Conservation (phyloP, 768 basidiomycete genomes). For the Tricholoma saponaceum region DNA sequence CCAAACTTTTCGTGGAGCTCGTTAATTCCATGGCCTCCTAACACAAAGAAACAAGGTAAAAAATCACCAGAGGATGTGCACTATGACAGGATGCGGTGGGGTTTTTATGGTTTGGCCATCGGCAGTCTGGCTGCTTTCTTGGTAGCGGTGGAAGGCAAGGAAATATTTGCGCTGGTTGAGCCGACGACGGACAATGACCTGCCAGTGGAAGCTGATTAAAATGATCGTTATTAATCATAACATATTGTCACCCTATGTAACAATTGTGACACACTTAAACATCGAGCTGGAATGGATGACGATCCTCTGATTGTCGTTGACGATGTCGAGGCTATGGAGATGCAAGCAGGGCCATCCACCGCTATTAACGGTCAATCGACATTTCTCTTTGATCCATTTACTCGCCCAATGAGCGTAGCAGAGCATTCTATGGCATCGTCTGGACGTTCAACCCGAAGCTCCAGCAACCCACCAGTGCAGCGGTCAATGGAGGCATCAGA, state of each 20-base stretch:
- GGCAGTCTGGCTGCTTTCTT: conserved; percentile 40
- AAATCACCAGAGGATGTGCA: conserved; percentile 40
- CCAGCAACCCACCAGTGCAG: conserved; percentile 22
- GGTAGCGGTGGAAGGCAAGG: conserved; percentile 17
- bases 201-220: no score
- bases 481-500: conserved; percentile 33
- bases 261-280: conserved; percentile 5
- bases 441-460: conserved; percentile 31
- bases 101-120: conserved; percentile 44
- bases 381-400: conserved; percentile 6
- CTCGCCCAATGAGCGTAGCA: conserved; percentile 21
- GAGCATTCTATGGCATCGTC: conserved; percentile 21
- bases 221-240: no score
- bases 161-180: background rate
- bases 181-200: no score
- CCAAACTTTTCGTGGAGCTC: conserved; percentile 32
- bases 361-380: conserved; percentile 11
- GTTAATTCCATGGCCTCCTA: conserved; percentile 31
- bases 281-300: conserved; percentile 40
- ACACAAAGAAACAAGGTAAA: conserved; percentile 10
- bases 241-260: background rate
- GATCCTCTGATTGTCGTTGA: conserved; percentile 57
- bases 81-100: conserved; percentile 48
- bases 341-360: conserved; percentile 33
- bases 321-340: conserved; percentile 41